phyloP scores from a whole-genome alignment of 108 stramenopile genomes.

The Mayamaea pseudoterrestris region DNA sequence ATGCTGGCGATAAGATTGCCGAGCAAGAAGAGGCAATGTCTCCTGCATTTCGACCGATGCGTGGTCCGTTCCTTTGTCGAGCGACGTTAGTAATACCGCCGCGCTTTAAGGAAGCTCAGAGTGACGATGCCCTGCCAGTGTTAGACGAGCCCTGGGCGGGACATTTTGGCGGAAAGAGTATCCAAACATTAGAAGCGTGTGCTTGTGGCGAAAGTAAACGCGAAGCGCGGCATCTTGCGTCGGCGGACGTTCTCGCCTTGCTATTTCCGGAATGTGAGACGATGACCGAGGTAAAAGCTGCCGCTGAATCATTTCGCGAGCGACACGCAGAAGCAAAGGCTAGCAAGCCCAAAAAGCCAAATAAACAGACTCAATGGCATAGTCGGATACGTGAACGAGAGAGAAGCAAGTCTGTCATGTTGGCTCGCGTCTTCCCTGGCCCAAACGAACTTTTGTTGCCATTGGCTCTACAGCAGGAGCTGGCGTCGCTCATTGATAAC shows the following conservation, averaged over 20 bases:
- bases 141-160: too few relatives aligned
- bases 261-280: slow-evolving; percentile 68
- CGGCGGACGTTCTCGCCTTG: slow-evolving; percentile 61
- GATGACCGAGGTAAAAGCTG: slow-evolving; percentile 71
- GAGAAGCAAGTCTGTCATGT: too few relatives aligned
- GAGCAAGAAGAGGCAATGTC: background rate
- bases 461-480: too few relatives aligned
- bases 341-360: too few relatives aligned
- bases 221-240: slow-evolving; percentile 69
- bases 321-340: too few relatives aligned
- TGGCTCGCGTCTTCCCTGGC: too few relatives aligned
- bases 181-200: slow-evolving; percentile 17
- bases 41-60: slow-evolving; percentile 18
- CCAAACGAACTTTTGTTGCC: too few relatives aligned
- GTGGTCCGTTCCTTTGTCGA: slow-evolving; percentile 33
- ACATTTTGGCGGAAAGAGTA: too few relatives aligned
- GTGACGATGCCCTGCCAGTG: background rate
- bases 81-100: too few relatives aligned
- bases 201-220: slow-evolving; percentile 64
- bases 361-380: too few relatives aligned
- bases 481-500: too few relatives aligned
- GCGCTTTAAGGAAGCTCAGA: slow-evolving; percentile 1
- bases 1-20: slow-evolving; percentile 3
- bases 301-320: slow-evolving; percentile 72
- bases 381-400: too few relatives aligned